Evolutionary conservation across 495 filamentous ascomycete genomes (phyloP).

Genomic region (Penicillium pancosmium): DNA sequence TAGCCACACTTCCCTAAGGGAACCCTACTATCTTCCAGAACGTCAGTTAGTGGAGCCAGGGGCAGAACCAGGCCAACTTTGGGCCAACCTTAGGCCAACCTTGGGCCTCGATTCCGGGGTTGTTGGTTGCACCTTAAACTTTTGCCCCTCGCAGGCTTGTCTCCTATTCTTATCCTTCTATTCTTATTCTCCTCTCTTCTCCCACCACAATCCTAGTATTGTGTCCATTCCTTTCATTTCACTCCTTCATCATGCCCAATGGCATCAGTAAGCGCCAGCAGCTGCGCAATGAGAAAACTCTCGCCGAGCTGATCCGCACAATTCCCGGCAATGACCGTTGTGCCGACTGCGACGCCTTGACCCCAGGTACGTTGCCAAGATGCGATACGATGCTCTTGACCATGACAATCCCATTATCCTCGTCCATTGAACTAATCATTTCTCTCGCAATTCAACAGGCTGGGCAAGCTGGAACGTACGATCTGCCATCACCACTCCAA

Average conservation of each 20-base stretch:
- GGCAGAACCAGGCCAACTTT: not conserved
- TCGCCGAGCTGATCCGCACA: slow-evolving; percentile 86
- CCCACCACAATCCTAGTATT: slow-evolving; percentile 19
- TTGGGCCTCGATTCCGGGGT: slow-evolving; percentile 11
- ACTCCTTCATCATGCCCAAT: slow-evolving; percentile 49
- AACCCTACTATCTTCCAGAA: slow-evolving; percentile 1
- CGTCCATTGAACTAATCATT: not conserved
- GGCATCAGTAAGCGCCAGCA: slow-evolving; percentile 89
- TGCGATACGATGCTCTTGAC: not conserved
- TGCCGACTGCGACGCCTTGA: slow-evolving; percentile 88
- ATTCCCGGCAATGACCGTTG: slow-evolving; percentile 93
- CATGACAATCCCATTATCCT: not conserved
- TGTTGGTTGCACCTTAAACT: slow-evolving; percentile 5
- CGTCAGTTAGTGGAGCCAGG: slow-evolving; percentile 1
- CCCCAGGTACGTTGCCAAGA: slow-evolving; percentile 71
- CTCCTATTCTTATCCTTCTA: slow-evolving; percentile 18
- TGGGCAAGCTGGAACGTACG: slow-evolving; percentile 99
- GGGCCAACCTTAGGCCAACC: not conserved
- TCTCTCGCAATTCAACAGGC: slow-evolving; percentile 50
- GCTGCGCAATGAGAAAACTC: slow-evolving; percentile 88
- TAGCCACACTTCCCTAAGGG: no score
- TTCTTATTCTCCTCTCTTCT: slow-evolving; percentile 1
- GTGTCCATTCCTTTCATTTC: slow-evolving; percentile 17
- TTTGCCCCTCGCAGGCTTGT: slow-evolving; percentile 24
- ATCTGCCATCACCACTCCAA: not conserved